Conservation (phyloP, 108 stramenopile species). For the Cyclotella kingstonii region DNA sequence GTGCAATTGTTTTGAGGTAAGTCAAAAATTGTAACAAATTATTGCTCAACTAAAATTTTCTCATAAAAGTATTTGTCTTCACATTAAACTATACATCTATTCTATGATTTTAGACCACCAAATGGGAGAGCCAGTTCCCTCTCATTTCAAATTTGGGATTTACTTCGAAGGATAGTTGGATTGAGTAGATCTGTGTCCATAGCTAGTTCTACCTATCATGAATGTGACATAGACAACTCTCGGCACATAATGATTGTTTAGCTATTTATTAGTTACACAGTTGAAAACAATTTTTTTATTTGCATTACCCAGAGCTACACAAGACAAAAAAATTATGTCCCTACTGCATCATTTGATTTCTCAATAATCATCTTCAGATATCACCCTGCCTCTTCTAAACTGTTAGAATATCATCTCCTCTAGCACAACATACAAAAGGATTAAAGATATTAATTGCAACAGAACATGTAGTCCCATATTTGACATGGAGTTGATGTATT, state of each 20-base stretch:
- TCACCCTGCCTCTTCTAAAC: too few species aligned
- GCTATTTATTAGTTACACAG: neutral
- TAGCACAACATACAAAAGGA: too few species aligned
- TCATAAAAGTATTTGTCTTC: neutral
- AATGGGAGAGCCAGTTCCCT: slow-evolving; percentile 4
- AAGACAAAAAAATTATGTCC: too few species aligned
- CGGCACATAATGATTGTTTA: slow-evolving; percentile 46
- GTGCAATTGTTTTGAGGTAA: slow-evolving; percentile 35
- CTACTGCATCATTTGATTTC: too few species aligned
- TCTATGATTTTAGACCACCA: slow-evolving; percentile 4
- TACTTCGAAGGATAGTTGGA: slow-evolving; percentile 36
- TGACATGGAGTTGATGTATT: too few species aligned
- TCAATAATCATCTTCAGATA: too few species aligned
- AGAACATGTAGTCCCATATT: too few species aligned
- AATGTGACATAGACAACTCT: slow-evolving; percentile 13
- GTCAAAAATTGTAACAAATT: neutral
- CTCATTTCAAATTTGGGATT: slow-evolving; percentile 42
- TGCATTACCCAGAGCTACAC: too few species aligned
- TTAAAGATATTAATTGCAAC: too few species aligned
- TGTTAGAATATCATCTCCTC: too few species aligned
- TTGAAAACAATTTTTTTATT: too few species aligned
- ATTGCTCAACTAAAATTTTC: neutral
- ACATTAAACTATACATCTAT: neutral
- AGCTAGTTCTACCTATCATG: neutral
- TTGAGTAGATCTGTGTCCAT: slow-evolving; percentile 13